Percentiles rank a stretch among this genome's conserved stretches.
These are phyloP conservation scores for Marasmius oreades DNA, from an alignment of 1,284 basidiomycete species.

Conservation along the genomic window DNA sequence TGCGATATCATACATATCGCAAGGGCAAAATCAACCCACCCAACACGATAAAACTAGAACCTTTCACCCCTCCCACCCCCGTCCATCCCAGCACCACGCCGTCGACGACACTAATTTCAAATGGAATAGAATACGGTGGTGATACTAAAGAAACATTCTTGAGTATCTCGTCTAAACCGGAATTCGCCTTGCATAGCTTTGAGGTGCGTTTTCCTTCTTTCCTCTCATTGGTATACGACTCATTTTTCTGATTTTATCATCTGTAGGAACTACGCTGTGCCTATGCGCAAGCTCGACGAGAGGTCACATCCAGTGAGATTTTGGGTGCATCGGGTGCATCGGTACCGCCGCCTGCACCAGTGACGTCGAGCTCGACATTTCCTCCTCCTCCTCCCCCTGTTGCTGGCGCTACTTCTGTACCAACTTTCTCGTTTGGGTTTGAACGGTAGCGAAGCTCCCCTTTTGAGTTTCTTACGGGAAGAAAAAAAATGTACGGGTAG, in stretches of 20 bases:
- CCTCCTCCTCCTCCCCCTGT: too few species aligned
- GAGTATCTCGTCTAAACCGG: slow-evolving; percentile 11
- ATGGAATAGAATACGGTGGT: slow-evolving; percentile 4
- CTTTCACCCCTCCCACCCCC: background rate
- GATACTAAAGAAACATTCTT: slow-evolving; percentile 14
- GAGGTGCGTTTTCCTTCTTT: slow-evolving; percentile 8
- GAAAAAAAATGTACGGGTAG: too few species aligned
- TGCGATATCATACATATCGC: slow-evolving; percentile 11
- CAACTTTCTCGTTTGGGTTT: too few species aligned
- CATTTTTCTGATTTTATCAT: background rate
- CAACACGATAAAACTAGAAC: background rate
- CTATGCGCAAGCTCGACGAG: slow-evolving; percentile 7
- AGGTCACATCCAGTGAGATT: slow-evolving; percentile 10
- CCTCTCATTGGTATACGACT: background rate
- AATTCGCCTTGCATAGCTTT: slow-evolving; percentile 12
- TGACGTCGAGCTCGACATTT: background rate
- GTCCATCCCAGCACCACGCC: background rate
- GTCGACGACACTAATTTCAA: background rate
- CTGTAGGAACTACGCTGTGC: slow-evolving; percentile 11
- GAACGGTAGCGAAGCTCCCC: too few species aligned
- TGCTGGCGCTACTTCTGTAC: too few species aligned
- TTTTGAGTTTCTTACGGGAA: too few species aligned
- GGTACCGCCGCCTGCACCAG: background rate
- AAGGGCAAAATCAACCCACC: slow-evolving; percentile 8
- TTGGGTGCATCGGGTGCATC: background rate